Evolutionary conservation across 2,329 filamentous ascomycete genomes (phyloP).

Genomic region (Exophiala calicioides): DNA sequence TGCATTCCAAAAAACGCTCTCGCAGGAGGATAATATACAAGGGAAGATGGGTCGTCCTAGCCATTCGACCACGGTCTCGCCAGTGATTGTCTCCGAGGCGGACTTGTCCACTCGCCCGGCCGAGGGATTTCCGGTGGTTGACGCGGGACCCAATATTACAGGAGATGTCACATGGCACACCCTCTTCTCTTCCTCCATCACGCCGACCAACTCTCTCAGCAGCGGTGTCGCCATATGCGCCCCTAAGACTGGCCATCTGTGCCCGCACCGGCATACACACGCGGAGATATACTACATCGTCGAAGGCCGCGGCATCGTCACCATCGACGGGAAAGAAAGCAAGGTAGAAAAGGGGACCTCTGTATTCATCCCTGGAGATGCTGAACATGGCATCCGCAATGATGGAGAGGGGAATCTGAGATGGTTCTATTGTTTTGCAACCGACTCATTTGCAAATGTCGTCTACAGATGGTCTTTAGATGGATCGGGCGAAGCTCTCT

Average conservation of each 20-base stretch:
- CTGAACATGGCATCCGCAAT: conserved; percentile 45
- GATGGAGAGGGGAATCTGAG: conserved; percentile 33
- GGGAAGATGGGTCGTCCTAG: too few relatives aligned
- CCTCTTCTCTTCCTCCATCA: conserved; percentile 39
- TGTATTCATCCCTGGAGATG: conserved; percentile 47
- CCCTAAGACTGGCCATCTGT: conserved; percentile 38
- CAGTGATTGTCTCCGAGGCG: too few relatives aligned
- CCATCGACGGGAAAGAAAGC: conserved; percentile 40
- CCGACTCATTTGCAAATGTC: conserved; percentile 41
- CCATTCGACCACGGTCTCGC: too few relatives aligned
- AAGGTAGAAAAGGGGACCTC: conserved; percentile 38
- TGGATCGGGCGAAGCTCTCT: too few relatives aligned
- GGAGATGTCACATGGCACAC: conserved; percentile 46
- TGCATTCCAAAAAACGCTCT: too few relatives aligned
- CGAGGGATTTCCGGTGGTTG: too few relatives aligned
- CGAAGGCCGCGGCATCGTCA: conserved; percentile 40
- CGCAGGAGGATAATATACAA: too few relatives aligned
- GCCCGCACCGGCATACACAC: conserved; percentile 43
- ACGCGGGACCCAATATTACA: too few relatives aligned
- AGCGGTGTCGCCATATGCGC: conserved; percentile 42
- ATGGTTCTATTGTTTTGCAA: conserved; percentile 47
- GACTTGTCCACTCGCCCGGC: too few relatives aligned
- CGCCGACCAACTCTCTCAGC: conserved; percentile 39
- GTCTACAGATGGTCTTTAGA: conserved; percentile 46
- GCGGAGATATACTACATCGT: conserved; percentile 49